Evolutionary conservation across 495 filamentous ascomycete genomes (phyloP), one percentile per base, ranked within the genome.

Genomic region (Aspergillus heteromorphus): DNA sequence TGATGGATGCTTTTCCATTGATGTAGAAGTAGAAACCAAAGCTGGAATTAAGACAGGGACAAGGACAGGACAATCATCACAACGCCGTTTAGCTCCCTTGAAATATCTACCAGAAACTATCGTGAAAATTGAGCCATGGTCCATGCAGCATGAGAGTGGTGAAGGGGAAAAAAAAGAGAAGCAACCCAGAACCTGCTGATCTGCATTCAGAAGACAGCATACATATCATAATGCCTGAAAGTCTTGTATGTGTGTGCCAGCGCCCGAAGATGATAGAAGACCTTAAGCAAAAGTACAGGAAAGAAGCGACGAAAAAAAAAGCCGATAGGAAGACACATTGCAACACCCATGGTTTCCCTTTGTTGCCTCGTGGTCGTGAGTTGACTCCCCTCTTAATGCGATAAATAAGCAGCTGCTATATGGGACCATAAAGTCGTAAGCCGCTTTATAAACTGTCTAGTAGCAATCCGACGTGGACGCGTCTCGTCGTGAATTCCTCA

Each of bases 161-260:
- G 8, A 20, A 43, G 18, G 21, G 13, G 40, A 43, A 21, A 27
- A 16, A 6, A 29, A 13, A 47, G 25, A n/a, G 25, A 47, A 47
- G 16, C 10, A 27, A 47, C 43, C 43, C 43, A 47, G 43, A 47
- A 47, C 43, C 23, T 40, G 56, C 51, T 51, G 48, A 54, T 49
- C 29, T 36, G 47, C 51, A 34, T 36, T 19, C 17, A 40, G 23
- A 53, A 51, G 18, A 47, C 17, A 36, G 48, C 40, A 36, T 34
- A 50, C 53, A 55, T 60, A 55, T 55, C 54, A 50, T 60, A 42
- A 59, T 51, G 48, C 57, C 55, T 57, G 48, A 56, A 59, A 56
- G 21, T 20, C 48, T 55, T 47, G 38, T n/a, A n/a, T n/a, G n/a
- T n/a, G n/a, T n/a, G n/a, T 55, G n/a, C 14, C 21, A 47, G 19